Conservation (phyloP, 768 basidiomycete genomes). For the Mycena sanguinolenta region DNA sequence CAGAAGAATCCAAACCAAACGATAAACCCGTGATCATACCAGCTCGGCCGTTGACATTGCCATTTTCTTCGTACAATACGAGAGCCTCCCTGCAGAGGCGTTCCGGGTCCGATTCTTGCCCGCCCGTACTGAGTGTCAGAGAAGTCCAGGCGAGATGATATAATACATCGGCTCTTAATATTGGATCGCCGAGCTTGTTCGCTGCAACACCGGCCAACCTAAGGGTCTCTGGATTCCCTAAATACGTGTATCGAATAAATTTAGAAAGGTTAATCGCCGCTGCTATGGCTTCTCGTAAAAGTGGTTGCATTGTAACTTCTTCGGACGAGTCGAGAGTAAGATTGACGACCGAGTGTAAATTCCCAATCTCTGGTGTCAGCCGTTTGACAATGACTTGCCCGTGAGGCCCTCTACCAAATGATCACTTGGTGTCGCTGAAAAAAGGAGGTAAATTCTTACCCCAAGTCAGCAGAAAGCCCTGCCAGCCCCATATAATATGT, state of each 20-base stretch:
- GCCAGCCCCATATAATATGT: constrained; percentile 38
- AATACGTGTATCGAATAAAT: constrained; percentile 35
- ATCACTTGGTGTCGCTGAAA: neutral
- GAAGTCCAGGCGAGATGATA: constrained; percentile 33
- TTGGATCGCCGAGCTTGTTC: constrained; percentile 25
- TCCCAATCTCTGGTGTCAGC: constrained; percentile 35
- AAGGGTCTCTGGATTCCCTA: constrained; percentile 36
- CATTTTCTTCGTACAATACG: constrained; percentile 30
- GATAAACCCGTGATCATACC: constrained; percentile 12
- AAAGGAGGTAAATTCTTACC: constrained; percentile 11
- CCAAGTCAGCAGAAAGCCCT: constrained; percentile 32
- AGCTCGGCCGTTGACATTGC: constrained; percentile 31
- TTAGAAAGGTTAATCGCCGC: constrained; percentile 38
- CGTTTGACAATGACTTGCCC: constrained; percentile 35
- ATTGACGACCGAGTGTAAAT: constrained; percentile 34
- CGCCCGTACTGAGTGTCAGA: neutral
- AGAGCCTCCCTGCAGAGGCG: constrained; percentile 35
- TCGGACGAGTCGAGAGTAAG: constrained; percentile 31
- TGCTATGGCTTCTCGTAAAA: constrained; percentile 32
- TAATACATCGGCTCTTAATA: constrained; percentile 31
- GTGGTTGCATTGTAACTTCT: constrained; percentile 17
- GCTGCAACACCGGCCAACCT: constrained; percentile 25
- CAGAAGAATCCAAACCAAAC: neutral
- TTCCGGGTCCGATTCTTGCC: constrained; percentile 23
- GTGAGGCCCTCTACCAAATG: constrained; percentile 32